Evolutionary conservation across 148 eudicot genomes (phyloP).

Genomic region (Rhododendron ovatum): DNA sequence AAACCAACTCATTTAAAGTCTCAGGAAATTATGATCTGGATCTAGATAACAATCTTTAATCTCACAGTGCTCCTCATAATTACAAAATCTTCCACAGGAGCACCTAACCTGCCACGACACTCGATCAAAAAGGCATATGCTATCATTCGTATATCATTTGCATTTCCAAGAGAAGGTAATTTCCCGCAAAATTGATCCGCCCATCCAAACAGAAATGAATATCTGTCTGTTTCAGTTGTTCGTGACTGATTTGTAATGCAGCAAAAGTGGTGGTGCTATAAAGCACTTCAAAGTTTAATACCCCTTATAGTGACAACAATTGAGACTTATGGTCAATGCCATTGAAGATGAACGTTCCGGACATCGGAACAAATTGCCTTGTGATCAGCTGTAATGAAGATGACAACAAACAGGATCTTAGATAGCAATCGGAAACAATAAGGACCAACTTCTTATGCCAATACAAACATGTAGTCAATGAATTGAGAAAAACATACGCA

Average conservation of each 20-base stretch:
- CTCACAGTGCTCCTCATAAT: neutral
- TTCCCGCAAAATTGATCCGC: neutral
- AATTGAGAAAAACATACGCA: neutral
- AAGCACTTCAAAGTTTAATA: neutral
- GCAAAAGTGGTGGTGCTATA: neutral
- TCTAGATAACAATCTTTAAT: neutral
- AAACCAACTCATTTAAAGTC: neutral
- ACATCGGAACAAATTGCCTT: slow-evolving; percentile 75
- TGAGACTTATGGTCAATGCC: slow-evolving; percentile 94
- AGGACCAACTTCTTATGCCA: neutral
- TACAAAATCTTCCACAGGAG: slow-evolving; percentile 1
- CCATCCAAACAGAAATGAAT: neutral
- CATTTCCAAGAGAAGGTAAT: neutral
- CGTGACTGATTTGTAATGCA: neutral
- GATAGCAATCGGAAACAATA: neutral
- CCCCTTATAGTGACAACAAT: slow-evolving; percentile 44
- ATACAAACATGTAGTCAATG: neutral
- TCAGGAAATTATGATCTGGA: neutral
- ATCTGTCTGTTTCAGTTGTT: neutral
- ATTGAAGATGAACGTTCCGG: slow-evolving; percentile 88
- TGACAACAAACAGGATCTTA: neutral
- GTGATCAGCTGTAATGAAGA: slow-evolving; percentile 66
- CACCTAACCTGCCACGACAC: neutral
- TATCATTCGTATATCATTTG: neutral
- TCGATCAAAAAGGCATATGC: neutral